Conservation (phyloP, 208 protist species). For the Leishmania mexicana region DNA sequence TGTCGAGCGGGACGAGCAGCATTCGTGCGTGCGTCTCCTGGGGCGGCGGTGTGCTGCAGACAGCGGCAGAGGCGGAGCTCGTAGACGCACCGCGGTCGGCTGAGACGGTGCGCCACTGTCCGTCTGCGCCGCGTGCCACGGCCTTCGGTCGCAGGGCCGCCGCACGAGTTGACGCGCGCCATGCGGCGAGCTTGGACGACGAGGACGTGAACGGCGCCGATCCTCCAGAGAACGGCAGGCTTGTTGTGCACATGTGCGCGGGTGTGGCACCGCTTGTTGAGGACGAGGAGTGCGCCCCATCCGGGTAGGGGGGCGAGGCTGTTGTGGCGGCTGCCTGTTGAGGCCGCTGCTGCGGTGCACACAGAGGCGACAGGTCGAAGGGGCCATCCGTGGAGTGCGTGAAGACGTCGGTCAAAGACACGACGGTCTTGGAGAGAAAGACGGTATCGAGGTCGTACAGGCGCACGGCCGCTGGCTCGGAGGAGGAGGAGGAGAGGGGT, state of each 20-base stretch:
- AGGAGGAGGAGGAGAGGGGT: neutral
- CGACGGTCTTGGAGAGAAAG: conserved; percentile 47
- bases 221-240: conserved; percentile 17
- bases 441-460: conserved; percentile 36
- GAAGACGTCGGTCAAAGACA: conserved; percentile 27
- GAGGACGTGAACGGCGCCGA: conserved; percentile 21
- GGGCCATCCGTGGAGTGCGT: conserved; percentile 7
- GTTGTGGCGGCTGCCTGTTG: neutral
- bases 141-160: neutral
- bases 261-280: neutral
- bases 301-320: neutral
- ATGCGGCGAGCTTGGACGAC: neutral
- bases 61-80: neutral
- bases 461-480: conserved; percentile 20
- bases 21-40: neutral
- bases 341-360: neutral
- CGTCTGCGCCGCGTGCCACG: conserved; percentile 8
- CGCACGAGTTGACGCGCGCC: neutral
- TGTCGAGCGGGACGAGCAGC: conserved; percentile 24
- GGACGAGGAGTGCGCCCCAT: neutral
- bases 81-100: neutral
- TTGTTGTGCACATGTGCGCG: neutral
- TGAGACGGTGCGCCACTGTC: conserved; percentile 3
- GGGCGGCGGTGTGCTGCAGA: neutral
- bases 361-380: conserved; percentile 25